phyloP scores from a whole-genome alignment of 139 green algal genomes.

The Coelastrella sp. region DNA sequence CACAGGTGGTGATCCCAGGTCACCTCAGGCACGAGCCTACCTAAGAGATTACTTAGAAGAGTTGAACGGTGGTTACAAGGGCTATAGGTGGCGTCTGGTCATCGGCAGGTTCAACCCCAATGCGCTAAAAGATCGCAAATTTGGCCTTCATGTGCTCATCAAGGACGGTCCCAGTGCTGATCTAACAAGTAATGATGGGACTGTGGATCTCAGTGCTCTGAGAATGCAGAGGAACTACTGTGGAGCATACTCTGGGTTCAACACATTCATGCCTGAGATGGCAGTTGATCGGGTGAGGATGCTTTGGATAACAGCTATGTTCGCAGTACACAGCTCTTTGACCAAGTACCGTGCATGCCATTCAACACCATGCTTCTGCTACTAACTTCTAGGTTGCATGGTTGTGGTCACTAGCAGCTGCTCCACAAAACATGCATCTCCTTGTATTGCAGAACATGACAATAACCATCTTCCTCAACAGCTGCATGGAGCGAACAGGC shows the following conservation, averaged over 20 bases:
- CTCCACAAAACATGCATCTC: neutral
- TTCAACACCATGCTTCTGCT: neutral
- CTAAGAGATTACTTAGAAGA: neutral
- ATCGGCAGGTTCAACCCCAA: neutral
- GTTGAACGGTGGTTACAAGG: neutral
- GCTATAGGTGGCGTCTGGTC: slow-evolving; percentile 2
- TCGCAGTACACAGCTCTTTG: neutral
- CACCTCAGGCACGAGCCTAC: neutral
- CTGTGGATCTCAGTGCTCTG: neutral
- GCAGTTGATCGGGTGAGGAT: neutral
- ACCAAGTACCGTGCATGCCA: neutral
- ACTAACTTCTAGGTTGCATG: neutral
- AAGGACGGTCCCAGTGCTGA: too few species aligned
- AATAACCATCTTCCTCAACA: neutral
- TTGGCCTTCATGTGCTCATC: slow-evolving; percentile 20
- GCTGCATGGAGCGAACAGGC: slow-evolving; percentile 1
- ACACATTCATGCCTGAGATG: neutral
- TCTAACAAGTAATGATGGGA: neutral
- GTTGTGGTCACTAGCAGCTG: neutral
- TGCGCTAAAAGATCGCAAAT: neutral
- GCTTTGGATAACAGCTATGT: neutral
- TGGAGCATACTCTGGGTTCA: slow-evolving; percentile 1
- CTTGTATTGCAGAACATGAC: slow-evolving; percentile 19
- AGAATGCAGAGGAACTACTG: neutral
- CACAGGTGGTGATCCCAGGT: neutral